phyloP scores from a whole-genome alignment of 169 alveolate species.

The Cryptosporidium ubiquitum region DNA sequence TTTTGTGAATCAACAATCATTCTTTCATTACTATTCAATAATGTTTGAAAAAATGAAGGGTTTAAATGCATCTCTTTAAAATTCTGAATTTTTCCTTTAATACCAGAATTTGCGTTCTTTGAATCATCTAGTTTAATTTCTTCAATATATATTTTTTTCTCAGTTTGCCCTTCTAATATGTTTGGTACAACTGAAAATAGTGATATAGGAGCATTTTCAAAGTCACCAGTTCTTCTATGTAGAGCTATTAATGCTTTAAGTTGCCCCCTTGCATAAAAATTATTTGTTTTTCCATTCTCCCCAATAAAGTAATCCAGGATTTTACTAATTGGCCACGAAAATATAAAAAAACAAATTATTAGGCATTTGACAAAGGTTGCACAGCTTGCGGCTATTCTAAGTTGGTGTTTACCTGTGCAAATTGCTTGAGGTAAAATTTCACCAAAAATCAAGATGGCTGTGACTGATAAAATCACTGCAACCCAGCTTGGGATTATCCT shows the following conservation, averaged over 20 bases:
- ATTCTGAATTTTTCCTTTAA: neutral
- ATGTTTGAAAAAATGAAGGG: neutral
- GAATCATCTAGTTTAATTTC: neutral
- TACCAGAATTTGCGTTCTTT: neutral
- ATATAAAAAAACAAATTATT: constrained; percentile 79
- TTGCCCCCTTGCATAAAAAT: constrained; percentile 70
- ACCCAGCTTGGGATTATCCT: constrained; percentile 86
- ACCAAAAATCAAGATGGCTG: constrained; percentile 89
- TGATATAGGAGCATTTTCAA: constrained; percentile 40
- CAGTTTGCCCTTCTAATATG: neutral
- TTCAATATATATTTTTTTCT: neutral
- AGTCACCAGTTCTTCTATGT: constrained; percentile 68
- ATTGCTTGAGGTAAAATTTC: constrained; percentile 94
- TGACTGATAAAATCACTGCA: constrained; percentile 87
- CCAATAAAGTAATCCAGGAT: constrained; percentile 88
- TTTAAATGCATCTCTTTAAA: constrained; percentile 17
- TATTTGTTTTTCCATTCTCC: constrained; percentile 79
- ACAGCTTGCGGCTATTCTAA: constrained; percentile 87
- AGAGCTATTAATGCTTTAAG: constrained; percentile 73
- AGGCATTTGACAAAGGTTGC: constrained; percentile 84
- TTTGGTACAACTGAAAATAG: constrained; percentile 31
- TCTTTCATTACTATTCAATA: constrained; percentile 2
- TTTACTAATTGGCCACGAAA: constrained; percentile 86
- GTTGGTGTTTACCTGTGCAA: constrained; percentile 92
- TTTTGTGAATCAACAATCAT: neutral